Base-by-base conservation (phyloP, 305 asterid species). In the Fraxinus xanthoxyloides region DNA sequence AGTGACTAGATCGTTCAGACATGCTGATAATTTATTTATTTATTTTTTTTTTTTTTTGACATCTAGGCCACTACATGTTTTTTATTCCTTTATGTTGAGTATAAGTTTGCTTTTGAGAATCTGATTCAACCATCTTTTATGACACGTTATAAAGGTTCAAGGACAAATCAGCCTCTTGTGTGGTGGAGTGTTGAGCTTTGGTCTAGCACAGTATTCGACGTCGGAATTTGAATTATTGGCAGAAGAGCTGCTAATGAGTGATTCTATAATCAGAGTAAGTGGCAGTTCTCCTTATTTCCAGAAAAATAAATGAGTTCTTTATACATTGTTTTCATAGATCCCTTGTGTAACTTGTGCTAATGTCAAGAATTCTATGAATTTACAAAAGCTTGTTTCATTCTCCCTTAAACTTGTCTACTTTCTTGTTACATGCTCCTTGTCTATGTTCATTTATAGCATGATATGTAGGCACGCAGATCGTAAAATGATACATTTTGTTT, bases 231-330 rank as follows among this genome's bases (percentile, higher is more conserved):
- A 97, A 85, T 85, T 97, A 72, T 86, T 92, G 90, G 98, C 99
- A 70, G 99, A 97, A 87, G 99, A 97, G 91, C 92, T 97, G 72
- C 88, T 97, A 85, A 97, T 95, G 98, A 93, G 99, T 80, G 97
- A 97, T 87, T 97, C 99, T 76, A 82, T 87, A 76, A 89, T 97
- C 75, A 90, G 93, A 95, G 99, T 93, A 90, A 85, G 93, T 80
- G 15, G 21, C 35, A 24, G 3, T 72, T 28, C 24, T 38, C 81
- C 30, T 69, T 19, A 17, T 34, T 74, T 76, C 17, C 74, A 32
- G 77, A 31, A 75, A 36, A 59, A 54, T 75, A 15, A 65, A 69
- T 75, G 51, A 35, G 72, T 72, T 78, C 51, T 77, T 31, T 61
- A 65, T 82, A 63, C 69, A 79, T 69, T 69, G 21, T 69, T 15